Evolutionary conservation across 495 filamentous ascomycete species (phyloP), one percentile per base, ranked within the genome.

Genomic region (Clohesyomyces aquaticus): DNA sequence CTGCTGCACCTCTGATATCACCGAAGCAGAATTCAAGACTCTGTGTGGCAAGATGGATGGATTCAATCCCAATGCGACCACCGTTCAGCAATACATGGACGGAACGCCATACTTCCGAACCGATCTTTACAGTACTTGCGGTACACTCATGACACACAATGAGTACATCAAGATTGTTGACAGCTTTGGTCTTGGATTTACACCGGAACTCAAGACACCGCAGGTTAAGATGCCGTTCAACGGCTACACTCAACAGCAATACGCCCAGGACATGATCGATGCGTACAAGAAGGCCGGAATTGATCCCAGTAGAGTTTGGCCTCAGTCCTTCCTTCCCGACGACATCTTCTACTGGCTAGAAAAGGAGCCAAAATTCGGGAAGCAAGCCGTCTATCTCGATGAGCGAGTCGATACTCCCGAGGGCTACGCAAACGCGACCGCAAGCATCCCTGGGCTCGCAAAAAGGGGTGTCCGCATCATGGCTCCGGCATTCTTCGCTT

Each of bases 1-100:
- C 10, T 87, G 85, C 79, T 87, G 85, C 78, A 87, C 85, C 1
- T 81, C 77, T 45, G 85, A 87, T 65, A 84, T 87, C 71, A 85
- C 85, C 1, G 69, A 81, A 28, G 78, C 77, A 28, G 83, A 87
- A 63, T 82, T 83, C 77, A 81, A 82, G 73, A 75, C 77, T 1
- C 76, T 87, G 23, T 87, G 85, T 73, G 80, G 77, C 28, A 87
- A 86, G 70, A 85, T 85, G 82, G 85, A 87, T 67, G 81, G 78
- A 29, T 80, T 73, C 66, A 82, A 86, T 67, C 58, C 78, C 12
- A 75, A 72, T 18, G 84, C 83, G 14, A 81, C 77, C 2, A 84
- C 80, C 1, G 76, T 80, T 14, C 73, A 73, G 35, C 77, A 82
- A 16, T 85, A 79, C 72, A 77, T 82, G 41, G 70, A 75, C 65